Evolutionary conservation across 1,139 yeast species (phyloP).

Genomic region (Candida sojae): DNA sequence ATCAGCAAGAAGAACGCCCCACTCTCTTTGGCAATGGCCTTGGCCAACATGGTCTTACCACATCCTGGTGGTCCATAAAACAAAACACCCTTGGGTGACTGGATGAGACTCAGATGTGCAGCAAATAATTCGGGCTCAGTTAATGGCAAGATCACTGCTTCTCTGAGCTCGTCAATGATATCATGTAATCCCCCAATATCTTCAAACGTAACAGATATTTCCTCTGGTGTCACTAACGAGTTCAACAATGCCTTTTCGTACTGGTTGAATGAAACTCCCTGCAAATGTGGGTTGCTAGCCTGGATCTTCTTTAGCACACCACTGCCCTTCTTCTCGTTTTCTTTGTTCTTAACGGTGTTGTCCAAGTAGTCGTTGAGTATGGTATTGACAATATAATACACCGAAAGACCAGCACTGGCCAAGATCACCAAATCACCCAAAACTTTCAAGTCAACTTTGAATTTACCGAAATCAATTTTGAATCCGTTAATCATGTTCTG

Average conservation of each 20-base stretch:
- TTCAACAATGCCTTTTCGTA: conserved; percentile 78
- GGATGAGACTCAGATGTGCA: conserved; percentile 64
- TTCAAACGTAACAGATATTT: conserved; percentile 68
- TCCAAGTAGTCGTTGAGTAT: conserved; percentile 54
- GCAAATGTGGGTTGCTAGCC: conserved; percentile 58
- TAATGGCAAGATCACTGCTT: conserved; percentile 84
- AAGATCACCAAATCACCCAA: conserved; percentile 70
- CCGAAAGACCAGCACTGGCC: conserved; percentile 81
- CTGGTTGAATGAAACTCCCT: conserved; percentile 58
- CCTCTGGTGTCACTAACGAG: conserved; percentile 83
- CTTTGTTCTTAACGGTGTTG: conserved; percentile 57
- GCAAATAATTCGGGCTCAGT: conserved; percentile 70
- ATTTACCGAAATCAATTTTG: conserved; percentile 39
- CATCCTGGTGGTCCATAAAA: conserved; percentile 98
- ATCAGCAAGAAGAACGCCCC: conserved; percentile 91
- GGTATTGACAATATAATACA: conserved; percentile 68
- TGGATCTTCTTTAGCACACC: conserved; percentile 62
- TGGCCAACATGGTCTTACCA: conserved; percentile 96
- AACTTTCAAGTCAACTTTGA: conserved; percentile 55
- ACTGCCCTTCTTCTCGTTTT: conserved; percentile 66
- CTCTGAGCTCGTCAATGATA: conserved; percentile 81
- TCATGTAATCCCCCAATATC: conserved; percentile 89
- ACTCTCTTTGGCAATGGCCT: conserved; percentile 90
- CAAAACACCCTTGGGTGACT: conserved; percentile 93
- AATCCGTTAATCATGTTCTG: conserved; percentile 29